Evolutionary conservation across 2,329 filamentous ascomycete genomes (phyloP), one percentile per base, ranked within the genome.

Genomic region (Cytospora schulzeri): DNA sequence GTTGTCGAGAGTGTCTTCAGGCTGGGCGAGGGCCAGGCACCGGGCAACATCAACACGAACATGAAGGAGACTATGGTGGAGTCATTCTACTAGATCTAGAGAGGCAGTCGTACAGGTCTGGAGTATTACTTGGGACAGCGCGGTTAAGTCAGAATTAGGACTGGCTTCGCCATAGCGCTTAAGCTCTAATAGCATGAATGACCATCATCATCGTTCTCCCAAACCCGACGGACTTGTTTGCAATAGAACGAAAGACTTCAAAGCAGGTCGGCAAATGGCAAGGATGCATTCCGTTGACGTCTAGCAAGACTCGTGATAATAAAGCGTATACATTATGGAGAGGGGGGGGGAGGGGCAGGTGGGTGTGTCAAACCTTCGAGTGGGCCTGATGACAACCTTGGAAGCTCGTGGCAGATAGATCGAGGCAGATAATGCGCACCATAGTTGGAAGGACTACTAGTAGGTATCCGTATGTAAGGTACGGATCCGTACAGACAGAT

Each of bases 31-130:
- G 93, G 92, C 61, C 85, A 88, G 70, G 92, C 87, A 8, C 89
- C 92, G 58, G 87, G 87, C 73, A 88, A 86, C 72, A 92, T 94
- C 80, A 91, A 91, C 77, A 91, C 88, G 60, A 88, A 81, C 71
- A 89, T 97, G 83, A 98, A 97, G 86, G 94, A 98, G 77, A 95
- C 93, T 70, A 96, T 99, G 87, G 95, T 99, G 68, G 95, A 99
- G 83, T 96, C 92, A 73, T 99, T 98, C 82, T 99, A 99, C 83
- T 99, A 85, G 50, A 84, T 50, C 8, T 19, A 29, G 48, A 33
- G 59, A 48, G 48, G 62, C 48, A 35, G 19, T 31, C 26, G 48
- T 53, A 29, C 14, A 35, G 52, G 52, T 45, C 55, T 56, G 41
- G 52, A 51, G n/a, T 56, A 50, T 26, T 7, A 28, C 28, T 19